Base-by-base conservation (phyloP, 2,329 filamentous ascomycete species). In the Bipolaris sorokiniana region DNA sequence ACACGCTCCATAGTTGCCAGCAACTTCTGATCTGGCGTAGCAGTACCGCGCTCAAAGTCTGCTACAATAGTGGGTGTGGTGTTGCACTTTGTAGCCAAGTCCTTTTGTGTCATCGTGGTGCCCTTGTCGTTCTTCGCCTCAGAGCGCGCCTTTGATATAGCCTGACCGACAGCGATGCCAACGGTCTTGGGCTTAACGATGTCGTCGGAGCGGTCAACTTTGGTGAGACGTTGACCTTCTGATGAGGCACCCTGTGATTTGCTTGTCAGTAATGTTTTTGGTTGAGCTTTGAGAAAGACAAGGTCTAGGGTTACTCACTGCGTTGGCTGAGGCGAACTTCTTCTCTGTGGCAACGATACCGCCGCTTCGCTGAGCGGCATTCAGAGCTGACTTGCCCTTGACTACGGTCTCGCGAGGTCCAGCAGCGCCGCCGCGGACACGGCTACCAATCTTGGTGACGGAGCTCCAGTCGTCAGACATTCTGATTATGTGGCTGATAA, bases 161-260 rank as follows among this genome's bases (percentile, higher is more conserved):
- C 90, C 66, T 91, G 87, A 71, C 90, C 92, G 64, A 98, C 91
- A 54, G 86, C 83, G 72, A 85, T 84, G 76, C 92, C 92, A 57
- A 78, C 84, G 45, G 92, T 96, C 82, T 96, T 96, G 74, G 92
- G 93, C 83, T 97, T 97, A 80, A 98, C 89, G 81, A 97, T 97
- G 77, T 97, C 95, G 83, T 98, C 93, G 76, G 88, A 89, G 68
- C 94, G 93, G 84, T 98, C 95, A 78, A 99, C 93, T 84, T 98
- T 97, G 67, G 95, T 98, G 65, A 98, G 85, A 76, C 91, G 93
- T 82, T 99, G 95, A 69, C 95, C 95, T 81, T 98, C 94, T 46
- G 60, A 58, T 51, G 75, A 83, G 60, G 80, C 81, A 28, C 58
- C 62, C 67, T 70, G 42, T n/a, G 23, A 15, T 44, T 51, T 51